Base-by-base conservation (phyloP, 208 protist genomes). In the Acanthamoeba lenticulata region DNA sequence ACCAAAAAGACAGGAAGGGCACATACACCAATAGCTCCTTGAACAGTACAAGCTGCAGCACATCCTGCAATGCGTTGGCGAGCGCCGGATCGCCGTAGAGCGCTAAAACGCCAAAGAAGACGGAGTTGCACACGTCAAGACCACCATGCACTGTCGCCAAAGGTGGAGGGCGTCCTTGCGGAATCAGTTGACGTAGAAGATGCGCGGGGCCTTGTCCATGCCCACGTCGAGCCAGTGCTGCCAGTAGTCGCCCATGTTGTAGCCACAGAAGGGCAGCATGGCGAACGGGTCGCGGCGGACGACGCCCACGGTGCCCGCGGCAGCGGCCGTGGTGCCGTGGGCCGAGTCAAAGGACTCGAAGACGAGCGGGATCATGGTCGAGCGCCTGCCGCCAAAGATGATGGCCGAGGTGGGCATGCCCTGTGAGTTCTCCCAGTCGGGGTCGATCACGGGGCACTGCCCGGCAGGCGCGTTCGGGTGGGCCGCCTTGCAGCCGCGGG, bases 141-240 rank as follows among this genome's bases (percentile, higher is more conserved):
- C 60, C 6, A 47, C 17, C 83, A 98, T 95, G 55, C 91, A 94
- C 36, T 96, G 49, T n/a, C n/a, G n/a, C n/a, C n/a, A n/a, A n/a
- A n/a, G n/a, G n/a, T n/a, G n/a, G n/a, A n/a, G n/a, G 19, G 86
- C 62, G 19, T 85, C 90, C 42, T 95, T 92, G 44, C 95, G 81
- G 95, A 98, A 98, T 97, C 97, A 98, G 94, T 98, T 98, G 34
- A 98, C 97, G 45, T 95, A 81, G 89, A 98, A 98, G 34, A 98
- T 96, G 57, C 97, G 95, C 45, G 97, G 97, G 1, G 95, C 72
- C 36, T 95, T 95, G 69, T 3, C 21, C 7, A 38, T 1, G 0
- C 96, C 96, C 40, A 98, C 96, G 9, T 94, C 42, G 9, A 98
- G 60, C 97, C 97, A 98, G 81, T 98, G 97, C 4, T n/a, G 1